phyloP scores from a whole-genome alignment of 2,329 filamentous ascomycete genomes.

The Arthrobotrys sphaeroides region DNA sequence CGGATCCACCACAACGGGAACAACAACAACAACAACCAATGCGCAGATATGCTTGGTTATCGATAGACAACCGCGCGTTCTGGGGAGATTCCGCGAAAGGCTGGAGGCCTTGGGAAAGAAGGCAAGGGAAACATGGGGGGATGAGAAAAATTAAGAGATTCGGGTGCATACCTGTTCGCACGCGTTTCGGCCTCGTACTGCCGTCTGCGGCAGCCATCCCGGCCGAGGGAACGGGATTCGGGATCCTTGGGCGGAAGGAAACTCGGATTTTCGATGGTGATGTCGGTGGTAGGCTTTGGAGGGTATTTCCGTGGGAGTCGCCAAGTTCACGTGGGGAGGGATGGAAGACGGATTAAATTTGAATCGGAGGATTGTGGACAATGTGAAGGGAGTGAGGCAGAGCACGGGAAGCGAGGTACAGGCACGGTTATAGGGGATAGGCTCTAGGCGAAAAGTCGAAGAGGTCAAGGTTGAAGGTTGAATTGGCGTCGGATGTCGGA shows the following conservation, averaged over 20 bases:
- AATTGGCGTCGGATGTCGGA: slow-evolving; percentile 34
- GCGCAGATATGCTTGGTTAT: neutral
- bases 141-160: too few species aligned
- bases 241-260: slow-evolving; percentile 7
- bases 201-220: slow-evolving; percentile 52
- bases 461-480: neutral
- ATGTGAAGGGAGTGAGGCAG: too few species aligned
- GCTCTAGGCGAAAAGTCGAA: neutral
- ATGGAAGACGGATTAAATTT: too few species aligned
- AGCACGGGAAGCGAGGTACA: too few species aligned
- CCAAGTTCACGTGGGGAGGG: too few species aligned
- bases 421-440: neutral
- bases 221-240: slow-evolving; percentile 10
- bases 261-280: too few species aligned
- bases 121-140: neutral
- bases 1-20: neutral
- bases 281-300: too few species aligned
- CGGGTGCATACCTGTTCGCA: slow-evolving; percentile 76
- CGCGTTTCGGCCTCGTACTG: slow-evolving; percentile 76
- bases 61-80: neutral
- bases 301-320: too few species aligned
- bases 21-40: neutral
- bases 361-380: too few species aligned
- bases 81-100: neutral
- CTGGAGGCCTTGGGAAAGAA: neutral